Evolutionary conservation across 2,329 filamentous ascomycete species (phyloP).

Genomic region (Chaetomium olivaceum): DNA sequence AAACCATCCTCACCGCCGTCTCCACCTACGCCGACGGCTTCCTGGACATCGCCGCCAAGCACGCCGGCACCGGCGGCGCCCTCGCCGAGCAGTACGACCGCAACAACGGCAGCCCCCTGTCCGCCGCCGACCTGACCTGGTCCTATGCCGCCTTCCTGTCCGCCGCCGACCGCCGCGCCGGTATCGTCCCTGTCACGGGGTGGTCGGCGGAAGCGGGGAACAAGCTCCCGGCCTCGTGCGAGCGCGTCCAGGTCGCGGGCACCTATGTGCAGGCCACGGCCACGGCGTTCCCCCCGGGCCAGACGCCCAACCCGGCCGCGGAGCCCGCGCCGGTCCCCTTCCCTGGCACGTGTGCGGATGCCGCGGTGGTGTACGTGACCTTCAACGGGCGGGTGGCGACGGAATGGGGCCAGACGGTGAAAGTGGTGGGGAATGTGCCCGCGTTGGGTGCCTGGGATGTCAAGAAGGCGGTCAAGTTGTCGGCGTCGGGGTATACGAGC

Average conservation of each 20-base stretch:
- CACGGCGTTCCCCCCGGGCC: constrained; percentile 51
- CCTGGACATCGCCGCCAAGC: constrained; percentile 61
- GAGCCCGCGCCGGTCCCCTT: constrained; percentile 32
- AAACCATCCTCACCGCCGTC: constrained; percentile 57
- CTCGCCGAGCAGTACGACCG: constrained; percentile 68
- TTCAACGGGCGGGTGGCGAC: constrained; percentile 63
- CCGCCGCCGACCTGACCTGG: constrained; percentile 70
- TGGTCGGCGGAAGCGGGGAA: constrained; percentile 54
- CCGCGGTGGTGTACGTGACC: constrained; percentile 57
- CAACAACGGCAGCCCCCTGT: constrained; percentile 54
- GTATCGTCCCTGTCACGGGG: constrained; percentile 52
- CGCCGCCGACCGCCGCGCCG: constrained; percentile 57
- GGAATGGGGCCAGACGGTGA: constrained; percentile 62
- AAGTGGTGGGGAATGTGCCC: constrained; percentile 60
- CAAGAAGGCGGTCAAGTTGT: constrained; percentile 55
- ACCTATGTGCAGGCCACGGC: constrained; percentile 53
- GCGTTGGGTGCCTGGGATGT: constrained; percentile 65
- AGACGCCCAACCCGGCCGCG: constrained; percentile 46
- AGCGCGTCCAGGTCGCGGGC: constrained; percentile 48
- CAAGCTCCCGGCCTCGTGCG: constrained; percentile 52
- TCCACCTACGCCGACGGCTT: constrained; percentile 62
- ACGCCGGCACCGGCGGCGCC: constrained; percentile 62
- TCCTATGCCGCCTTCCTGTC: constrained; percentile 71
- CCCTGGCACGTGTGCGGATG: constrained; percentile 41
- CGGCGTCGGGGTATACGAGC: constrained; percentile 58